phyloP scores from a whole-genome alignment of 2,329 filamentous ascomycete species.

The Colletotrichum sp. region DNA sequence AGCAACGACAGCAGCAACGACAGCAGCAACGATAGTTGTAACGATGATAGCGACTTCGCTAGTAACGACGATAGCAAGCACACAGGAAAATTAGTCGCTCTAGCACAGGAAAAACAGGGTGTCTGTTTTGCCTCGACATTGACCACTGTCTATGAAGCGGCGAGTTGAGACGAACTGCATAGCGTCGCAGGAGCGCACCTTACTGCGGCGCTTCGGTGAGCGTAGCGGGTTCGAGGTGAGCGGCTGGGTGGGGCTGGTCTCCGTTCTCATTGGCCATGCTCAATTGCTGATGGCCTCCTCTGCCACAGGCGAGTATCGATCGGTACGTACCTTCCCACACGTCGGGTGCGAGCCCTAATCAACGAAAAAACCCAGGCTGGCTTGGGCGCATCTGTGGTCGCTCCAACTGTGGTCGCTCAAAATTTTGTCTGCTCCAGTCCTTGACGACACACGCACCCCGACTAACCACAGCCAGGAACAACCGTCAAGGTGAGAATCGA shows the following conservation, averaged over 20 bases:
- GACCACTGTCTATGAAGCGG: not conserved
- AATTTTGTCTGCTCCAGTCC: no score
- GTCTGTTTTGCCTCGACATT: not conserved
- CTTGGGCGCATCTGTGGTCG: accelerated
- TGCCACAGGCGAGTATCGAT: no score
- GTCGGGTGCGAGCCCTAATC: no score
- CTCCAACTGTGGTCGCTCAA: no score
- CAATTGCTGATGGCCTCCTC: no score
- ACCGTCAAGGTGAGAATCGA: conserved; percentile 43
- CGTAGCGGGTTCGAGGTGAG: not conserved
- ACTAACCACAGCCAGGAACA: conserved; percentile 39
- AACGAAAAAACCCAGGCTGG: no score
- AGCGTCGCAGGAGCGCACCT: not conserved
- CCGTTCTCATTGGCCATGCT: not conserved
- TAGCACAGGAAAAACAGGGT: not conserved
- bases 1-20: no score
- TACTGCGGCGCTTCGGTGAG: not conserved
- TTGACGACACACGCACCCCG: not conserved
- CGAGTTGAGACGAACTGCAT: not conserved
- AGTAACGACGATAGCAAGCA: accelerated
- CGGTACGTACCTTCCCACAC: no score
- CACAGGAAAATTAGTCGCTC: accelerated
- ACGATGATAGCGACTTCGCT: accelerated
- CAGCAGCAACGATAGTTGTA: no score
- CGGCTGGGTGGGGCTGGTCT: not conserved